Evolutionary conservation across 345 rosid genomes (phyloP).

Genomic region (Eucalyptus tenuipes): DNA sequence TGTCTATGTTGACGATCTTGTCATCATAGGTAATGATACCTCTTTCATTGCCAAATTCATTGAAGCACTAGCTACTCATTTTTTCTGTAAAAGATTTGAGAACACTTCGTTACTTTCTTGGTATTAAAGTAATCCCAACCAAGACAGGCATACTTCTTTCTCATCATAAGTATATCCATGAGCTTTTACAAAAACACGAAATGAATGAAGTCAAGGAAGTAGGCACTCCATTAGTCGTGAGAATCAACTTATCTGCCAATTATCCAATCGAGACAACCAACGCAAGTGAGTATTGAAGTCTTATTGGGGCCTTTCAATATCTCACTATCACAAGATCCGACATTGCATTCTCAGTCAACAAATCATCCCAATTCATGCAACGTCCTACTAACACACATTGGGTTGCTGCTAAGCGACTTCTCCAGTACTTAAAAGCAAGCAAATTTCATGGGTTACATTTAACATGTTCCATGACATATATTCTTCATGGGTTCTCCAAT

Average conservation of each 20-base stretch:
- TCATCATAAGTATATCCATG: neutral
- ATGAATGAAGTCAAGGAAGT: neutral
- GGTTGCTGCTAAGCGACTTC: neutral
- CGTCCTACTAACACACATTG: neutral
- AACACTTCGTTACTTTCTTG: neutral
- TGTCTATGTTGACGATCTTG: neutral
- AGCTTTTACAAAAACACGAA: neutral
- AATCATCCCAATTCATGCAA: neutral
- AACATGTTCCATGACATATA: neutral
- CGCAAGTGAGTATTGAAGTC: neutral
- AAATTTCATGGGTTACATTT: neutral
- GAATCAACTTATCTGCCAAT: too few species aligned
- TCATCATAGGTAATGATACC: neutral
- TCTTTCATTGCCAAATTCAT: rapidly evolving
- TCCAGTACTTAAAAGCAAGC: neutral
- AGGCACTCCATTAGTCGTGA: neutral
- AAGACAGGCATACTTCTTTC: neutral
- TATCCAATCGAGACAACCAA: neutral
- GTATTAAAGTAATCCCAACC: neutral
- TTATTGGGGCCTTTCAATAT: neutral
- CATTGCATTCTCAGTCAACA: neutral
- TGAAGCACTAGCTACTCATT: neutral
- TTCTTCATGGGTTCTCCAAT: neutral
- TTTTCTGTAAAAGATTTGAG: neutral
- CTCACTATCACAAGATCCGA: neutral